These are phyloP conservation scores for Fraxinus albicans DNA, from an alignment of 305 asterid genomes.

Conservation along the genomic window DNA sequence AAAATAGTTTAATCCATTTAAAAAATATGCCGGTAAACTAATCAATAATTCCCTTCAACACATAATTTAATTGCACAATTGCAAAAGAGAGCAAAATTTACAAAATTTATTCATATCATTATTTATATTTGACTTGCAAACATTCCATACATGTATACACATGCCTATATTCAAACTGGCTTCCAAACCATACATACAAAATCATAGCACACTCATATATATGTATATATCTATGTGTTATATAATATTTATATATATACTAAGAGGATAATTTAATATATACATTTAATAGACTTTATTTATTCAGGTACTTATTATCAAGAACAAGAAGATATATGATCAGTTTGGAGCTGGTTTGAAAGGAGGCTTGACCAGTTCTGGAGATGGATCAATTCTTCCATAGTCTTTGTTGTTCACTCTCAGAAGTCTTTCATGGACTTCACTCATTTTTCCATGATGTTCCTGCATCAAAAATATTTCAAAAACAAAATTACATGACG, in stretches of 20 bases:
- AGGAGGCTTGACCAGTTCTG: slow-evolving; percentile 51
- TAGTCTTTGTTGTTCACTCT: slow-evolving; percentile 62
- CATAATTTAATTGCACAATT: background rate
- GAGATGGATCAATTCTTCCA: slow-evolving; percentile 58
- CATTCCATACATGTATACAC: background rate
- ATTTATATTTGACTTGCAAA: background rate
- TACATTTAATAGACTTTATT: background rate
- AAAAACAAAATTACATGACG: background rate
- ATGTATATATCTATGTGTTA: background rate
- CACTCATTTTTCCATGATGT: slow-evolving; percentile 24
- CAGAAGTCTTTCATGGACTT: slow-evolving; percentile 57
- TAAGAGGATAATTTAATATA: background rate
- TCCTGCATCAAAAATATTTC: slow-evolving; percentile 16
- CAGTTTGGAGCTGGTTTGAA: slow-evolving; percentile 57
- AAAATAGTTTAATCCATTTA: too few relatives aligned
- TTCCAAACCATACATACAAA: background rate
- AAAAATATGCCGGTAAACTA: background rate
- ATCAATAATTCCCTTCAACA: background rate
- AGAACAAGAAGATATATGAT: background rate
- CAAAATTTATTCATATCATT: background rate
- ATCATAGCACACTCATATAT: background rate
- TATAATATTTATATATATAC: background rate
- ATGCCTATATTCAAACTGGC: background rate
- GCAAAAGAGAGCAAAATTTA: background rate
- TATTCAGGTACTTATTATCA: too few relatives aligned